A percentile compares a stretch with the other conserved stretches of the same genome.
Conservation (phyloP, 108 stramenopile genomes). For the Discostella stelligeroides region DNA sequence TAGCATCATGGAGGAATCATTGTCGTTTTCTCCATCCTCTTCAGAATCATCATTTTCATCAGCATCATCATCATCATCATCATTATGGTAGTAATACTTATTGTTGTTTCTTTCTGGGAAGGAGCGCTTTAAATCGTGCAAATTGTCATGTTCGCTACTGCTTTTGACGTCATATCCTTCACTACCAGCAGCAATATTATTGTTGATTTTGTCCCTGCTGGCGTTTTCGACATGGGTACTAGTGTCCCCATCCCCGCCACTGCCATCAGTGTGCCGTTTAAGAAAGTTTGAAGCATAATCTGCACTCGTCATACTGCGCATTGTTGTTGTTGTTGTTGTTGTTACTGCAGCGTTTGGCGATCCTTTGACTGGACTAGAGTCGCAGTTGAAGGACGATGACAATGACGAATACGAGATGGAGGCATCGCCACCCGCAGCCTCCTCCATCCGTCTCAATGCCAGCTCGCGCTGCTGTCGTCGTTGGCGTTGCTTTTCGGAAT, state of each 20-base stretch:
- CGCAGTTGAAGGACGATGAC: not conserved
- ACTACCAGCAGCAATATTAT: too few species aligned
- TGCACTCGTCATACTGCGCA: not conserved
- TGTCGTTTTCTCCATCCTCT: constrained; percentile 30
- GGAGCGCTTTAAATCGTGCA: not conserved
- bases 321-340: not conserved
- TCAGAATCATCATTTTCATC: not conserved
- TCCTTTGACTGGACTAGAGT: too few species aligned
- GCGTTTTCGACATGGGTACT: too few species aligned
- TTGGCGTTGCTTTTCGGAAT: constrained; percentile 30
- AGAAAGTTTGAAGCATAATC: constrained; percentile 5
- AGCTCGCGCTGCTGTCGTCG: constrained; percentile 34
- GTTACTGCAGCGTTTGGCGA: too few species aligned
- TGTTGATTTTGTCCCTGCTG: not conserved
- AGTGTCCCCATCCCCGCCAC: not conserved
- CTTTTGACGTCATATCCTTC: not conserved
- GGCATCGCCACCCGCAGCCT: constrained; percentile 28
- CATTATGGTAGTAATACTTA: not conserved
- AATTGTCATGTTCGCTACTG: not conserved
- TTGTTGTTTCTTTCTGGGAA: too few species aligned
- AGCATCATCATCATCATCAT: not conserved
- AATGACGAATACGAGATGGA: not conserved
- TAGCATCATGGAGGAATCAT: constrained; percentile 14
- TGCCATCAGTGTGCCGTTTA: not conserved
- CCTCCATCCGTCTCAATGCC: constrained; percentile 46